phyloP scores from a whole-genome alignment of 2,329 filamentous ascomycete genomes.

The Sarocladiaceae sp. region DNA sequence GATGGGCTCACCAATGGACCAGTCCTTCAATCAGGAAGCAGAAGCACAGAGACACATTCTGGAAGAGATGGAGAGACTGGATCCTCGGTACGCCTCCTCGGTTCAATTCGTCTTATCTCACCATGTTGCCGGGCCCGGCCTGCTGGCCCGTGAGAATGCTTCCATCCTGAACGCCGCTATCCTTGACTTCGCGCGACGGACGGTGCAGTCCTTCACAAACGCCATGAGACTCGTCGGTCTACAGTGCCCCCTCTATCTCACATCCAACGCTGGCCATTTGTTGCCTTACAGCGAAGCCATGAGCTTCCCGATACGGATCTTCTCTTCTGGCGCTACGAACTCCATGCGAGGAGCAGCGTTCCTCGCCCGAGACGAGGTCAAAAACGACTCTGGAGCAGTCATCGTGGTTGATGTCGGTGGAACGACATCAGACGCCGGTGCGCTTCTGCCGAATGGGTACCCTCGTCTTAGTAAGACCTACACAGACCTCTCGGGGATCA shows the following conservation, averaged over 20 bases:
- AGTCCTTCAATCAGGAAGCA: constrained; percentile 33
- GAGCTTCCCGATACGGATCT: constrained; percentile 16
- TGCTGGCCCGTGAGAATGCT: constrained; percentile 45
- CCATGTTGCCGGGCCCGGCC: constrained; percentile 36
- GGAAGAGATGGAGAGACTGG: constrained; percentile 22
- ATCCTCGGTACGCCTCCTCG: constrained; percentile 22
- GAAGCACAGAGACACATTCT: constrained; percentile 30
- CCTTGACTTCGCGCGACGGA: constrained; percentile 37
- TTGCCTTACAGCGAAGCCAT: constrained; percentile 37
- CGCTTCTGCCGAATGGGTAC: constrained; percentile 17
- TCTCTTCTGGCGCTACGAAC: constrained; percentile 20
- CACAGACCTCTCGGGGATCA: constrained; percentile 17
- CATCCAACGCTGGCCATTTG: constrained; percentile 54
- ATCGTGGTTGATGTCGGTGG: constrained; percentile 18
- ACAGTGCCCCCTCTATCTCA: constrained; percentile 39
- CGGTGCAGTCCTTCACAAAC: constrained; percentile 39
- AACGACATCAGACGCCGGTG: constrained; percentile 18
- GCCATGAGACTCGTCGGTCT: constrained; percentile 37
- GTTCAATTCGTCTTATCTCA: constrained; percentile 35
- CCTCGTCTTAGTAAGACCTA: constrained; percentile 18
- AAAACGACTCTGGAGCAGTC: neutral
- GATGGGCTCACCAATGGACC: constrained; percentile 40
- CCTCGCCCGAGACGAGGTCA: constrained; percentile 8
- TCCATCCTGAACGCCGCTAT: constrained; percentile 50
- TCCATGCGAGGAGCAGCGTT: constrained; percentile 19